A percentile compares a stretch with the other conserved stretches of the same genome.
Evolutionary conservation across 139 green algal species (phyloP).

Genomic region (Spirogloea muscicola): DNA sequence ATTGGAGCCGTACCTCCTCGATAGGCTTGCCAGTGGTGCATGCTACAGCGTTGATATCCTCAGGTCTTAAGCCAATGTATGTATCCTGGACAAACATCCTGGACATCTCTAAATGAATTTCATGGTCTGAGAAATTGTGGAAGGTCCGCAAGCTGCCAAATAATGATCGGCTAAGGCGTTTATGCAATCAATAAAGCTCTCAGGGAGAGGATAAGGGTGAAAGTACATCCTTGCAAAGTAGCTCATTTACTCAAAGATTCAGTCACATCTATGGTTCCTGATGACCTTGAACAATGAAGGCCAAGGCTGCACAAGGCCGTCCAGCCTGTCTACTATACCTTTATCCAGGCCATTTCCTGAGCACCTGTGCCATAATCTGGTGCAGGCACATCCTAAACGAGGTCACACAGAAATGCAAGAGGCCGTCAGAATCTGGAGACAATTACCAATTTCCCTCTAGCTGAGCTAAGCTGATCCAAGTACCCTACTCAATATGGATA

Average conservation of each 20-base stretch:
- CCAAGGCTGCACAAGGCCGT: too few relatives aligned
- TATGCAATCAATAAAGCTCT: too few relatives aligned
- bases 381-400: slow-evolving; percentile 50
- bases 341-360: slow-evolving; percentile 54
- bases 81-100: slow-evolving; percentile 34
- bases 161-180: neutral
- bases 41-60: slow-evolving; percentile 36
- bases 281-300: too few relatives aligned
- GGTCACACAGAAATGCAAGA: neutral
- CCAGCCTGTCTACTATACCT: too few relatives aligned
- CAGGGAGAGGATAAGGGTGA: too few relatives aligned
- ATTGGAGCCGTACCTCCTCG: slow-evolving; percentile 26
- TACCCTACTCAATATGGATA: neutral
- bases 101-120: neutral
- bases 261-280: too few relatives aligned
- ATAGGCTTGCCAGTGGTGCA: slow-evolving; percentile 52
- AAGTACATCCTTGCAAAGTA: too few relatives aligned
- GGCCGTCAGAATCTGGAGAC: neutral
- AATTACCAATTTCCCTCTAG: too few relatives aligned
- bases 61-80: slow-evolving; percentile 36
- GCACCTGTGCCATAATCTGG: slow-evolving; percentile 52
- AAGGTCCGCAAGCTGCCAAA: neutral
- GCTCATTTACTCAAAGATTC: too few relatives aligned
- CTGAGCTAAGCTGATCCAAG: neutral
- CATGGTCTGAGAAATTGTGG: too few relatives aligned